Evolutionary conservation across 257 asterid genomes (phyloP).

Genomic region (Anisodus acutangulus): DNA sequence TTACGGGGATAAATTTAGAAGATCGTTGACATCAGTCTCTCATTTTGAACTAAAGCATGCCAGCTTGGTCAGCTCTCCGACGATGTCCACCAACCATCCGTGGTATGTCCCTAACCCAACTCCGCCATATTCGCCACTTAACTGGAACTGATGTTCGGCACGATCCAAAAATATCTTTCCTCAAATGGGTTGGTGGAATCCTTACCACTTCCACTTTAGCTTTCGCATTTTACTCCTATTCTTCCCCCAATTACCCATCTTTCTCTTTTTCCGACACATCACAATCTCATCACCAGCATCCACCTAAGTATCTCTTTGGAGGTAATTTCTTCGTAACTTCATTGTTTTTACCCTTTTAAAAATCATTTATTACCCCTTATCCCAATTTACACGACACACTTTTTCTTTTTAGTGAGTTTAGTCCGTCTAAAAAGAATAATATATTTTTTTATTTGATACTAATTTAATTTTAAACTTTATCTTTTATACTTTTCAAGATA

Average conservation of each 20-base stretch:
- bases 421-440: no score
- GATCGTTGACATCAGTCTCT: background rate
- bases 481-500: no score
- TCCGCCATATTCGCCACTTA: slow-evolving; percentile 40
- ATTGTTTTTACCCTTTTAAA: background rate
- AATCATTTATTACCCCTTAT: background rate
- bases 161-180: slow-evolving; percentile 30
- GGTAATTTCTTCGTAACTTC: slow-evolving; percentile 39
- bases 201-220: slow-evolving; percentile 56
- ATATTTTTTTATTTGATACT: no score
- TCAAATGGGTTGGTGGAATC: slow-evolving; percentile 64
- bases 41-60: slow-evolving; percentile 43
- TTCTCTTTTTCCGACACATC: slow-evolving; percentile 38
- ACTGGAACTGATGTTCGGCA: slow-evolving; percentile 21
- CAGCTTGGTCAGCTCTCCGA: slow-evolving; percentile 59
- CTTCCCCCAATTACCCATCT: slow-evolving; percentile 46
- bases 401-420: no score
- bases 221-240: slow-evolving; percentile 44
- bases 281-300: slow-evolving; percentile 32
- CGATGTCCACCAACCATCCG: slow-evolving; percentile 45
- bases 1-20: no score
- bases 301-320: slow-evolving; percentile 58
- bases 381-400: no score
- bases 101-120: slow-evolving; percentile 34
- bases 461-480: no score